Percentiles rank a stretch among this genome's conserved stretches.
These are phyloP conservation scores for Dioscorea alata DNA, from an alignment of 106 monocot genomes.

Conservation along the genomic window DNA sequence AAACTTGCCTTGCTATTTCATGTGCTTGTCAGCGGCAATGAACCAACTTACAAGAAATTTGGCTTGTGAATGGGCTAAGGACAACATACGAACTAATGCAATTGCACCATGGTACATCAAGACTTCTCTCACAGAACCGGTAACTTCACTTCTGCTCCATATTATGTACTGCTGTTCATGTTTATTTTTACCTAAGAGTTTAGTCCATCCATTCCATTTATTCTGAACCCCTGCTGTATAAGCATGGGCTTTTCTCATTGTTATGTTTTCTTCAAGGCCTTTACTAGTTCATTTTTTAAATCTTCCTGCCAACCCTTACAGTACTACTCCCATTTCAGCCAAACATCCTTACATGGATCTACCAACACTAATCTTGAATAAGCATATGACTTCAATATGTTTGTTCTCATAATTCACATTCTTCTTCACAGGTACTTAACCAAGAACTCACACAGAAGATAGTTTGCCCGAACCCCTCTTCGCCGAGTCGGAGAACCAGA, in stretches of 20 bases:
- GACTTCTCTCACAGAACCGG: conserved; percentile 35
- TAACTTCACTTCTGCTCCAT: conserved; percentile 5
- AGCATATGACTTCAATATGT: not conserved
- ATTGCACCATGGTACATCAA: conserved; percentile 48
- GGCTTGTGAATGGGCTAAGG: conserved; percentile 68
- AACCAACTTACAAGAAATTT: conserved; percentile 56
- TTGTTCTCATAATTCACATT: not conserved
- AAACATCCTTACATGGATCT: not conserved
- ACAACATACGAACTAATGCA: conserved; percentile 50
- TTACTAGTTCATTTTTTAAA: not conserved
- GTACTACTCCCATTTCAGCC: not conserved
- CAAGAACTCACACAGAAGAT: conserved; percentile 5
- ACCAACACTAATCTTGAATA: not conserved
- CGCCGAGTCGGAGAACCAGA: conserved; percentile 10
- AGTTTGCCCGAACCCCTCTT: conserved; percentile 15
- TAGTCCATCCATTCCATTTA: not conserved
- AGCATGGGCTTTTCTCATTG: not conserved
- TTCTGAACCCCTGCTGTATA: too few species aligned
- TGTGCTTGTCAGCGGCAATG: conserved; percentile 35
- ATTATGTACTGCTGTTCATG: not conserved
- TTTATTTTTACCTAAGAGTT: too few species aligned
- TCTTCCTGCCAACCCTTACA: not conserved
- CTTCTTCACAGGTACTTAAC: conserved; percentile 7
- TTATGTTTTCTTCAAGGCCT: not conserved
- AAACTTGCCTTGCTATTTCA: not conserved